Evolutionary conservation across 768 basidiomycete species (phyloP).

Genomic region (Tylopilus intermedius): DNA sequence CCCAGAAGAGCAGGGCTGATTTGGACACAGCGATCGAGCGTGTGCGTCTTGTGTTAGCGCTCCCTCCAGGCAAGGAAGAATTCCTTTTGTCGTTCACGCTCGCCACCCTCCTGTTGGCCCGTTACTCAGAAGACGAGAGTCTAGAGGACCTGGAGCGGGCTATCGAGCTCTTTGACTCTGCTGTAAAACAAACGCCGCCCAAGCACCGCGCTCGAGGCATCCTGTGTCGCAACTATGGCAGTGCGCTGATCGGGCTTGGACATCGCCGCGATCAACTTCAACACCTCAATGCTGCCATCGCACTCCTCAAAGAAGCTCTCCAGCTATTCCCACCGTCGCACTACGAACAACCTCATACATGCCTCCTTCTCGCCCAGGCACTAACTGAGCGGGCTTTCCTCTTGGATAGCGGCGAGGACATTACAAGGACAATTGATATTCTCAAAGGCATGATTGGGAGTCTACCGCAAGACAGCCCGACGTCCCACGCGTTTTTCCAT

Average conservation of each 20-base stretch:
- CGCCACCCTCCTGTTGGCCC: constrained; percentile 12
- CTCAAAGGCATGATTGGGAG: background rate
- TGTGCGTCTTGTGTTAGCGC: constrained; percentile 4
- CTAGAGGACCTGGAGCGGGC: constrained; percentile 14
- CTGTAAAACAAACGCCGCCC: constrained; percentile 8
- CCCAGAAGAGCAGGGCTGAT: constrained; percentile 5
- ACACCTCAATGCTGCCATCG: constrained; percentile 9
- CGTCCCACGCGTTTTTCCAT: background rate
- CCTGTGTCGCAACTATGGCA: constrained; percentile 12
- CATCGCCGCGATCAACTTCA: background rate
- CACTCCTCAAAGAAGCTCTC: constrained; percentile 4
- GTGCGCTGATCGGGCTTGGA: constrained; percentile 7
- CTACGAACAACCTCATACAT: background rate
- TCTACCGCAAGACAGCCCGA: constrained; percentile 8
- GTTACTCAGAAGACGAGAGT: background rate
- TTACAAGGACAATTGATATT: background rate
- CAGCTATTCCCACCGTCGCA: constrained; percentile 11
- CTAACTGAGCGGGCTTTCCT: background rate
- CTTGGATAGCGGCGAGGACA: background rate
- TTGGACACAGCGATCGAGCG: constrained; percentile 16
- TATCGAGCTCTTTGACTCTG: constrained; percentile 11
- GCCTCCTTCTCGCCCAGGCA: constrained; percentile 1
- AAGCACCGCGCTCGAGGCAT: constrained; percentile 4
- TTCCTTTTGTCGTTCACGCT: constrained; percentile 3
- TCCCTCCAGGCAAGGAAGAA: constrained; percentile 7